A percentile compares a stretch with the other conserved stretches of the same genome.
Evolutionary conservation across 208 protist genomes (phyloP).

Genomic region (Wallacemonas collosoma): DNA sequence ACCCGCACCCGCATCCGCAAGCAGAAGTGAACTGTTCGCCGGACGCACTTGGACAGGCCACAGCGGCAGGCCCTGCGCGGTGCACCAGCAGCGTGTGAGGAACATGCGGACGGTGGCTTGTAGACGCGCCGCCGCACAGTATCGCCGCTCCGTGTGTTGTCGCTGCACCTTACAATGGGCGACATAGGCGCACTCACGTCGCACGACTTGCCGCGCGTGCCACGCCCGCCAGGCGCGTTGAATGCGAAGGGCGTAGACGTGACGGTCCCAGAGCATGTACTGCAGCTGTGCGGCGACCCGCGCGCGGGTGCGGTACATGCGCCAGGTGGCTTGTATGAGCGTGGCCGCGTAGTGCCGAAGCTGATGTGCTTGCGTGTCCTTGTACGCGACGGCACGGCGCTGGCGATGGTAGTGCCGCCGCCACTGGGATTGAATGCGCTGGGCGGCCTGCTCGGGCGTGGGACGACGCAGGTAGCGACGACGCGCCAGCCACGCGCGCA

Average conservation of each 20-base stretch:
- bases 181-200: conserved; percentile 14
- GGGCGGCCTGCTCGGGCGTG: conserved; percentile 15
- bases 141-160: conserved; percentile 23
- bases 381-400: not conserved
- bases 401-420: conserved; percentile 24
- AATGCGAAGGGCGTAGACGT: conserved; percentile 46
- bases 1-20: too few species aligned
- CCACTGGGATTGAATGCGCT: conserved; percentile 33
- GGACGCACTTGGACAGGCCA: conserved; percentile 22
- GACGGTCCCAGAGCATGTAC: conserved; percentile 58
- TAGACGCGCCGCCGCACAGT: conserved; percentile 32
- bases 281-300: conserved; percentile 27
- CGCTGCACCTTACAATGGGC: not conserved
- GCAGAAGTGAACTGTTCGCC: not conserved
- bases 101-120: conserved; percentile 68
- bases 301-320: conserved; percentile 31
- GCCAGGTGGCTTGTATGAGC: conserved; percentile 68
- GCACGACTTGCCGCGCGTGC: conserved; percentile 20
- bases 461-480: conserved; percentile 8
- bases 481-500: conserved; percentile 39
- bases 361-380: conserved; percentile 18
- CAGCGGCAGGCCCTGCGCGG: conserved; percentile 2
- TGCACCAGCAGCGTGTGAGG: conserved; percentile 29
- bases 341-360: conserved; percentile 39
- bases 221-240: conserved; percentile 57